Evolutionary conservation across 2,329 filamentous ascomycete species (phyloP).

Genomic region (Aspergillus pseudoglaucus): DNA sequence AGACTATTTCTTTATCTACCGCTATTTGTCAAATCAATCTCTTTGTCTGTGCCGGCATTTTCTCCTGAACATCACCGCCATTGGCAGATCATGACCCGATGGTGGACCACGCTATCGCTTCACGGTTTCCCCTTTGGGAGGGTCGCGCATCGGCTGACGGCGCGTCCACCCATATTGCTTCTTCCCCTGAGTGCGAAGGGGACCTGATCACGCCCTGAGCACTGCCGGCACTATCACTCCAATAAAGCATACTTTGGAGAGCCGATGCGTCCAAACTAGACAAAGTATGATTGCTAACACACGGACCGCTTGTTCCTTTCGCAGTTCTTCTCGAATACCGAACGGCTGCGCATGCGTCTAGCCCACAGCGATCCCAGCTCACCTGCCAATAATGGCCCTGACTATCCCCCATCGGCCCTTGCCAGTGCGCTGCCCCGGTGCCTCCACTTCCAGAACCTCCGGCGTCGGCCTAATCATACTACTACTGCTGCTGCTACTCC

Average conservation of each 20-base stretch:
- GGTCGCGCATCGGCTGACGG: background rate
- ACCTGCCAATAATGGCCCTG: constrained; percentile 12
- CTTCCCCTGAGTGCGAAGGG: background rate
- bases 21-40: background rate
- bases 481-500: no score
- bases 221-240: background rate
- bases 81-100: background rate
- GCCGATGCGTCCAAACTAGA: background rate
- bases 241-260: background rate
- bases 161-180: background rate
- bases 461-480: constrained; percentile 4
- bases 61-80: no score
- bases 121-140: background rate
- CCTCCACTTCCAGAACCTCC: constrained; percentile 13
- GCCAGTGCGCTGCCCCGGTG: constrained; percentile 6
- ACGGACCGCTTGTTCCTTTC: constrained; percentile 14
- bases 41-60: background rate
- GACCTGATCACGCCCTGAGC: no score
- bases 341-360: constrained; percentile 32
- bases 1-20: no score
- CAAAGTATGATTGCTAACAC: constrained; percentile 7
- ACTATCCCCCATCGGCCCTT: constrained; percentile 11
- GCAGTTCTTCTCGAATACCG: constrained; percentile 37
- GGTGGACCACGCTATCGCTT: background rate
- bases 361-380: constrained; percentile 23